Conservation (phyloP, 169 alveolate species). For the Toxoplasma gondii region DNA sequence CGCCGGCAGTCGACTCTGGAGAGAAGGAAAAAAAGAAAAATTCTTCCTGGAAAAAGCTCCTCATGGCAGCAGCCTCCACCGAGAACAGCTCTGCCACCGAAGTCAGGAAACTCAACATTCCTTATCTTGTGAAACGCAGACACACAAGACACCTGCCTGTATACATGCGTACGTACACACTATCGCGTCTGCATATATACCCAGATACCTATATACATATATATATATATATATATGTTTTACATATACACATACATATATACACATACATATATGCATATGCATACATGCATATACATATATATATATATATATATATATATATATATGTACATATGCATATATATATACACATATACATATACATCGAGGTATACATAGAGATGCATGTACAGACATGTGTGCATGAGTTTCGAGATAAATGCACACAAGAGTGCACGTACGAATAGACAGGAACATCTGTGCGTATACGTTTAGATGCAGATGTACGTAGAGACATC, state of each 20-base stretch:
- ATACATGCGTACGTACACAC: neutral
- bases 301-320: neutral
- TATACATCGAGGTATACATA: neutral
- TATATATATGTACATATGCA: neutral
- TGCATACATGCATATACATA: neutral
- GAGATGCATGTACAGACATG: neutral
- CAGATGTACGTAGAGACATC: neutral
- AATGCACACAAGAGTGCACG: neutral
- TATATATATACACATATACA: neutral
- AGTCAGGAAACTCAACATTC: neutral
- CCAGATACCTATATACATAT: neutral
- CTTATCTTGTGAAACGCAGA: too few relatives aligned
- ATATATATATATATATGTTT: neutral
- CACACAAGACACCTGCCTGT: neutral
- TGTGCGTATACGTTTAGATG: neutral
- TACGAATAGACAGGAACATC: neutral
- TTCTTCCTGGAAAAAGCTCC: too few relatives aligned
- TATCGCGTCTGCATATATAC: neutral
- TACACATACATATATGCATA: neutral
- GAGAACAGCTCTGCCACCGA: neutral
- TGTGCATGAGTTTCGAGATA: neutral
- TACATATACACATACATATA: neutral
- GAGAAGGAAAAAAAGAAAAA: too few relatives aligned
- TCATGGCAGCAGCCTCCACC: neutral
- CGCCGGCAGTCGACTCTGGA: neutral